Evolutionary conservation across 257 asterid species (phyloP).

Genomic region (Primulina eburnea): DNA sequence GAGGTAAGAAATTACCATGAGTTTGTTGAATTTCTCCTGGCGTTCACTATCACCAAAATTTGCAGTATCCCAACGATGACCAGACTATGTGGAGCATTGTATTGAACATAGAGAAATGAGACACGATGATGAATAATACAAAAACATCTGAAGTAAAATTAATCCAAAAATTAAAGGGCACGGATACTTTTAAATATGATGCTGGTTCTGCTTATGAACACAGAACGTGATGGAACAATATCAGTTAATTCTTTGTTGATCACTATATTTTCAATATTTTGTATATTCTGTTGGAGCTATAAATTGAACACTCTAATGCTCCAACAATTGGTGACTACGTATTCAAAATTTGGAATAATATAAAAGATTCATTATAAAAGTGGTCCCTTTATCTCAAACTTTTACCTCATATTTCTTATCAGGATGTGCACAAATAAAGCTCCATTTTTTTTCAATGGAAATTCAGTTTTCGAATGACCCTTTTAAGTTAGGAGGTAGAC

Average conservation of each 20-base stretch:
- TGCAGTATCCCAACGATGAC: conserved; percentile 79
- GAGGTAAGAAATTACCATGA: conserved; percentile 74
- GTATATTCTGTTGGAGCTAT: not conserved
- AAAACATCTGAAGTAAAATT: conserved; percentile 13
- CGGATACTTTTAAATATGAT: conserved; percentile 8
- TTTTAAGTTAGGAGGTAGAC: not conserved
- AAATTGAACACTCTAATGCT: conserved; percentile 9
- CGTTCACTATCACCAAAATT: conserved; percentile 84
- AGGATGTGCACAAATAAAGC: not conserved
- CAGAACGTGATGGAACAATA: not conserved
- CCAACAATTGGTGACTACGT: conserved; percentile 3
- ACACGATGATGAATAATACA: conserved; percentile 41
- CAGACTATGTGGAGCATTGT: conserved; percentile 48
- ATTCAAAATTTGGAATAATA: conserved; percentile 10
- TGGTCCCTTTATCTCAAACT: not conserved
- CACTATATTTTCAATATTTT: not conserved
- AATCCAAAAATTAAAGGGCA: conserved; percentile 15
- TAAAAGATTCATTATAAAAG: not conserved
- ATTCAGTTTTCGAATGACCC: not conserved
- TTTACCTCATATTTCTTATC: not conserved
- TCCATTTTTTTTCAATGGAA: not conserved
- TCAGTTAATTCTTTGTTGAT: not conserved
- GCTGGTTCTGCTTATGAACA: conserved; percentile 6
- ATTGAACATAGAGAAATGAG: conserved; percentile 41
- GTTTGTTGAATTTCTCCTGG: conserved; percentile 96